Conservation (phyloP, 1,139 yeast species). For the Sugiyamaella japonica region DNA sequence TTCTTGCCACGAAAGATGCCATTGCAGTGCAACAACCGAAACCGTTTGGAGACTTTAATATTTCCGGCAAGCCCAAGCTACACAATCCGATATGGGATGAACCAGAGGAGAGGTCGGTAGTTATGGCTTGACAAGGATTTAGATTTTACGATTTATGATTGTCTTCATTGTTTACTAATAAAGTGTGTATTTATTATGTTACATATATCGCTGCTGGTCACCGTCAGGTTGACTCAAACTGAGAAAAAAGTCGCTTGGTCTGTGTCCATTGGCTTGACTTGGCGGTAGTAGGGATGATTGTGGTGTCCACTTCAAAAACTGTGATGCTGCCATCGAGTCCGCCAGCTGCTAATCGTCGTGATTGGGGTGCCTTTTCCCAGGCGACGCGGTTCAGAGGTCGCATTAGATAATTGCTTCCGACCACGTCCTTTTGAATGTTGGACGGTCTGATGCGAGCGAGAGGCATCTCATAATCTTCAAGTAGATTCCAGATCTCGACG, state of each 20-base stretch:
- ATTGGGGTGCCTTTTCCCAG: slow-evolving; percentile 34
- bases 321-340: slow-evolving; percentile 41
- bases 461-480: slow-evolving; percentile 45
- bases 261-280: slow-evolving; percentile 30
- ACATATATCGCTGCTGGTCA: neutral
- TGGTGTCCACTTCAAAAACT: slow-evolving; percentile 36
- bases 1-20: slow-evolving; percentile 77
- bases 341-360: slow-evolving; percentile 39
- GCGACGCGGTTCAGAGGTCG: slow-evolving; percentile 35
- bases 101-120: slow-evolving; percentile 4
- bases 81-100: slow-evolving; percentile 13
- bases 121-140: neutral
- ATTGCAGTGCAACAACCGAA: slow-evolving; percentile 60
- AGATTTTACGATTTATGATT: slow-evolving; percentile 1
- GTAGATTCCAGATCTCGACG: slow-evolving; percentile 59
- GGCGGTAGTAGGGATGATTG: slow-evolving; percentile 24
- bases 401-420: slow-evolving; percentile 16
- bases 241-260: slow-evolving; percentile 20
- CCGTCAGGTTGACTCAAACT: slow-evolving; percentile 12
- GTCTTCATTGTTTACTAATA: neutral
- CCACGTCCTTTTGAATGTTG: slow-evolving; percentile 4
- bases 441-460: slow-evolving; percentile 35
- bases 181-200: neutral
- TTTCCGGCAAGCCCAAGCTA: slow-evolving; percentile 46
- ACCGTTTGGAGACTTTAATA: slow-evolving; percentile 59